Evolutionary conservation across 805 yeast genomes (phyloP), one percentile per base, ranked within the genome.

Genomic region (Starmerella apis): DNA sequence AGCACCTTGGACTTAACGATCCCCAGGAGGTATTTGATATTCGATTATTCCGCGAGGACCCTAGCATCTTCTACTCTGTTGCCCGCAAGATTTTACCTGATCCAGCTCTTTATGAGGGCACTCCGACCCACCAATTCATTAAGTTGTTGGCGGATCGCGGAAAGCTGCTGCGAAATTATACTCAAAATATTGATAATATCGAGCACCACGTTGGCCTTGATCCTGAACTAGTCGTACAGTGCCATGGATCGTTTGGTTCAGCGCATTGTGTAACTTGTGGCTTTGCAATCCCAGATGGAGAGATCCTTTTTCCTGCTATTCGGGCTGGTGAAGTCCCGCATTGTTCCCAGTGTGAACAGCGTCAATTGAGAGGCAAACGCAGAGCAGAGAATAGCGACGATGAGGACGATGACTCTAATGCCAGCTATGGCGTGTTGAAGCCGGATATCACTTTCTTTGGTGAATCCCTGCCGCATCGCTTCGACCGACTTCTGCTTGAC

Each of bases 371-470:
- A n/a, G 24, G 33, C 23, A 41, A 41, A 10, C 44, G 32, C 16
- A 16, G 33, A 10, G 24, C 22, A 3, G 11, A 46, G 42, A 13
- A 53, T 73, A 72, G 60, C 68, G 80, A 51, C 63, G 63, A 46
- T 20, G 48, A 43, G 44, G 64, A 60, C 23, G 59, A 58, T 28
- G 64, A 62, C 19, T 65, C 60, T 18, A 58, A 50, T 6, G 49
- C 53, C 10, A 77, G 58, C 74, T 83, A 8, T 78, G 96, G 95
- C 14, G 90, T 86, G 2, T 73, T 85, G 75, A 87, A 88, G 63
- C 96, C 96, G 0, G 94, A 87, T 62, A 87, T 87, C 53, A 86
- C 95, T 0, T 87, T 87, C 61, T 87, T 87, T 58, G 95, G 95
- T 14, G 96, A 87, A 64, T 77, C 80, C 14, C 69, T 87, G 51